Percentiles rank a stretch among this genome's conserved stretches.
Evolutionary conservation across 2,329 filamentous ascomycete genomes (phyloP).

Genomic region (Rachicladosporium sp.): DNA sequence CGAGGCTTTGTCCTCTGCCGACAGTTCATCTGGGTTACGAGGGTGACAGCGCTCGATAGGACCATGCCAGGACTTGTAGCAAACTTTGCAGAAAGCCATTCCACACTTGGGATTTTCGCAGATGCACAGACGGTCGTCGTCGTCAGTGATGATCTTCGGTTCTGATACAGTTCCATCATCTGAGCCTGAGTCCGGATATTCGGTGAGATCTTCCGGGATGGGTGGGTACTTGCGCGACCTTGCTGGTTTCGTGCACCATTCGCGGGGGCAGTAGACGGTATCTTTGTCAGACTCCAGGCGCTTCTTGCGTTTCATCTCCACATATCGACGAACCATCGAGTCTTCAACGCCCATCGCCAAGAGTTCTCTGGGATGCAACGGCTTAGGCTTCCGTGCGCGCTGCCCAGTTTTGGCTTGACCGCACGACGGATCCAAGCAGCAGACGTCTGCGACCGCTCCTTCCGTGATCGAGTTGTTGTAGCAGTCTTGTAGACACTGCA

Average conservation of each 20-base stretch:
- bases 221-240: slow-evolving; percentile 41
- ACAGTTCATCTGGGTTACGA: slow-evolving; percentile 56
- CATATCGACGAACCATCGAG: slow-evolving; percentile 70
- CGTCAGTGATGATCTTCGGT: slow-evolving; percentile 9
- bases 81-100: slow-evolving; percentile 77
- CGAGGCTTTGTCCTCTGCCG: slow-evolving; percentile 74
- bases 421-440: slow-evolving; percentile 70
- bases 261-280: slow-evolving; percentile 82
- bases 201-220: slow-evolving; percentile 28
- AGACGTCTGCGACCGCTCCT: slow-evolving; percentile 67
- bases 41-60: slow-evolving; percentile 63
- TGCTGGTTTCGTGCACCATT: slow-evolving; percentile 86
- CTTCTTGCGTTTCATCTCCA: slow-evolving; percentile 81
- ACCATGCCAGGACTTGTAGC: slow-evolving; percentile 80
- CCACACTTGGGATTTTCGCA: slow-evolving; percentile 85
- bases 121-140: slow-evolving; percentile 56
- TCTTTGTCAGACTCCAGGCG: slow-evolving; percentile 83
- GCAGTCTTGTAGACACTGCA: slow-evolving; percentile 75
- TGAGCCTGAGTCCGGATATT: slow-evolving; percentile 22
- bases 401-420: slow-evolving; percentile 44
- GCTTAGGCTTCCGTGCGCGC: slow-evolving; percentile 43
- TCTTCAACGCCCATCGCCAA: slow-evolving; percentile 40
- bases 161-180: neutral
- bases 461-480: slow-evolving; percentile 80
- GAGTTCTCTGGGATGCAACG: slow-evolving; percentile 72